Conservation (phyloP, 106 monocot genomes). For the Triglochin maritima region DNA sequence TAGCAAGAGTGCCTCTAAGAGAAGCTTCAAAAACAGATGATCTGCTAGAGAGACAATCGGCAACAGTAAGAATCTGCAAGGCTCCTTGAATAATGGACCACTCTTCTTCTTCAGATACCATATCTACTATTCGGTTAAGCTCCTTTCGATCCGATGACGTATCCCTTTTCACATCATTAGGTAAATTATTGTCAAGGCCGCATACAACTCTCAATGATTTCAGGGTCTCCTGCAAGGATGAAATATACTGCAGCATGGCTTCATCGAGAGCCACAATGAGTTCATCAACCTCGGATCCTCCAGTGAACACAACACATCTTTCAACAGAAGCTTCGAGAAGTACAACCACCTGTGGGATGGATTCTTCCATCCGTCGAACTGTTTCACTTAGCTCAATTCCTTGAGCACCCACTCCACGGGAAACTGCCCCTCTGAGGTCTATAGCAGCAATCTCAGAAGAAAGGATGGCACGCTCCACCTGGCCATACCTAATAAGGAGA, state of each 20-base stretch:
- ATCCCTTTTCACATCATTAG: constrained; percentile 59
- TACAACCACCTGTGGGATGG: constrained; percentile 74
- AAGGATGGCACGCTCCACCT: constrained; percentile 77
- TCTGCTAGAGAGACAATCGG: constrained; percentile 81
- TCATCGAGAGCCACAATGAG: constrained; percentile 80
- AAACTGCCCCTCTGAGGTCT: constrained; percentile 81
- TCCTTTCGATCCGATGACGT: constrained; percentile 46
- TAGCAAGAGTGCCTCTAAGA: constrained; percentile 79
- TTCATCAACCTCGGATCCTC: constrained; percentile 91
- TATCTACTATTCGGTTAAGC: constrained; percentile 44
- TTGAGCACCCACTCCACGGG: constrained; percentile 93
- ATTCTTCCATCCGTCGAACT: constrained; percentile 97
- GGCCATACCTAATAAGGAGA: constrained; percentile 59
- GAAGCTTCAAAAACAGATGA: constrained; percentile 97
- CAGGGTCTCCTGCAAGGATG: constrained; percentile 79
- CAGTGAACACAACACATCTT: constrained; percentile 91
- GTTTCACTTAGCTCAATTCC: constrained; percentile 99
- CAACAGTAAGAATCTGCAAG: constrained; percentile 95
- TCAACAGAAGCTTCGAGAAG: constrained; percentile 93
- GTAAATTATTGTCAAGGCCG: constrained; percentile 53
- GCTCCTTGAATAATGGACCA: constrained; percentile 99
- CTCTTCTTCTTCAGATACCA: constrained; percentile 96
- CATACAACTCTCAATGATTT: constrained; percentile 78
- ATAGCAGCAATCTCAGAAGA: constrained; percentile 67
- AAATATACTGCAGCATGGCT: constrained; percentile 73